Evolutionary conservation across 257 asterid genomes (phyloP), one percentile per base, ranked within the genome.

Genomic region (Rubia yunnanensis): DNA sequence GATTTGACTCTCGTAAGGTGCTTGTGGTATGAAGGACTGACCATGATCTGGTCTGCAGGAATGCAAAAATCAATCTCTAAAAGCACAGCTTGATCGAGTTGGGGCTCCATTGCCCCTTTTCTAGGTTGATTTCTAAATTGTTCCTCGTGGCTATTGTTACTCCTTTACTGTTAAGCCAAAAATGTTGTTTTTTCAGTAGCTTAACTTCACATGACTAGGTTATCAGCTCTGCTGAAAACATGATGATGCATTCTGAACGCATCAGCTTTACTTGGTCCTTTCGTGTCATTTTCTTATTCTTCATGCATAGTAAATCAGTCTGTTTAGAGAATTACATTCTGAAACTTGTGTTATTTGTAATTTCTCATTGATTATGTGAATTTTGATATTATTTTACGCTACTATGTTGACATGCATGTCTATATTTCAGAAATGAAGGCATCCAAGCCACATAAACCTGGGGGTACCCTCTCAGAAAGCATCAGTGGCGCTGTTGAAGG

Each of bases 21-120:
- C 79, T 54, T 63, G 53, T 67, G 52, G 58, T 81, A 44, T 70
- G 70, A 70, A 34, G 69, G 69, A 73, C 87, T 74, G 87, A 77
- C 82, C 13, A 68, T 76, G 64, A 73, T 82, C 76, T 80, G 86
- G 84, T 80, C 74, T 82, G 87, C 87, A 80, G 96, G 96, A 76
- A 60, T 74, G 48, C 79, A 76, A 64, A 58, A 62, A 27, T 66
- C 80, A 76, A 78, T 74, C 75, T 72, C 72, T 79, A 81, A 78
- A 78, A 79, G 87, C 92, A n/a, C n/a, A 76, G 88, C 81, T 83
- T 83, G 88, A 80, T 86, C 81, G 84, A 80, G 74, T 76, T 80
- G 66, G 80, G 69, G 59, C 76, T 64, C 79, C 75, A 64, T 70
- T 68, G 77, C 62, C 79, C 70, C 38, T 63, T 65, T 67, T 67